Evolutionary conservation across 2,329 filamentous ascomycete genomes (phyloP).

Genomic region (Cladosporium sphaerospermum): DNA sequence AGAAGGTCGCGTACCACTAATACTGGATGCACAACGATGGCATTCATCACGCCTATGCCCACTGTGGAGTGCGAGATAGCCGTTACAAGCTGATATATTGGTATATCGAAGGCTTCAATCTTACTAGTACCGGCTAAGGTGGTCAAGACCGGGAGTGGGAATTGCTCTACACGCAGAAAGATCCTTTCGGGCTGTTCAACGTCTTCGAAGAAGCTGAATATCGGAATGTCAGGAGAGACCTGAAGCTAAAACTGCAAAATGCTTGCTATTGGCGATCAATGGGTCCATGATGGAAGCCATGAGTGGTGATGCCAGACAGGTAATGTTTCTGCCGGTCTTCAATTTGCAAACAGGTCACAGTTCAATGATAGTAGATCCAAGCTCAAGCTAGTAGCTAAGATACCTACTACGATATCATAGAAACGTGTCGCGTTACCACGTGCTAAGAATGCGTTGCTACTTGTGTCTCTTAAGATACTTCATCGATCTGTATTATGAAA

Average conservation of each 20-base stretch:
- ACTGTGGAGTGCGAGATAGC: no score
- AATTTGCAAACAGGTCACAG: not conserved
- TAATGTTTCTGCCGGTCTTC: not conserved
- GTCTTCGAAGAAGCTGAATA: constrained; percentile 32
- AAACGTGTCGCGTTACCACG: no score
- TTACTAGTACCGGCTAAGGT: constrained; percentile 16
- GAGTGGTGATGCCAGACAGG: constrained; percentile 18
- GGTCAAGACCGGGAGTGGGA: constrained; percentile 47
- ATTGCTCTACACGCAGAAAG: constrained; percentile 47
- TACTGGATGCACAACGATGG: no score
- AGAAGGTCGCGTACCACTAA: no score
- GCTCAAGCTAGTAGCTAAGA: no score
- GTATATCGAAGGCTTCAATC: no score
- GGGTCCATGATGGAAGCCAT: constrained; percentile 17
- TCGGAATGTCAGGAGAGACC: constrained; percentile 23
- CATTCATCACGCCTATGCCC: no score
- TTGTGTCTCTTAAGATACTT: no score
- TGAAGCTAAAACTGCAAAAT: constrained; percentile 40
- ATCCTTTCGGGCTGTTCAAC: constrained; percentile 41
- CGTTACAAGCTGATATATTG: no score
- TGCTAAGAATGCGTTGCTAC: no score
- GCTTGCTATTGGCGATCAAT: constrained; percentile 47
- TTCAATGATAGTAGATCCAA: not conserved
- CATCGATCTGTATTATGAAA: no score
- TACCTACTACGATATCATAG: no score